A percentile compares a stretch with the other conserved stretches of the same genome.
Conservation (phyloP, 805 yeast species). For the Yamadazyma sp. region DNA sequence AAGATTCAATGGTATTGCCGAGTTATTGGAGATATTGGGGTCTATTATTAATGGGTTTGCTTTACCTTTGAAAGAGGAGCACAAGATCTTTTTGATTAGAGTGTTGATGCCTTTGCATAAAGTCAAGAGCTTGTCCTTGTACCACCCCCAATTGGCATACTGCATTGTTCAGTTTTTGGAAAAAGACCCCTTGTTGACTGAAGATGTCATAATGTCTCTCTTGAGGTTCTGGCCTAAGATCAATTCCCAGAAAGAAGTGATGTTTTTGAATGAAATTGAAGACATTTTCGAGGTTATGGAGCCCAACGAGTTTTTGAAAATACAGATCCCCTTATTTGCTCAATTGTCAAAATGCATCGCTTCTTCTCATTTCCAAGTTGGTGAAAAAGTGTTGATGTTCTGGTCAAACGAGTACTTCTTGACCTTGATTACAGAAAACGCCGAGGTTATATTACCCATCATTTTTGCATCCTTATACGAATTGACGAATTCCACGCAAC, state of each 20-base stretch:
- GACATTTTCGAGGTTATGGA: conserved; percentile 96
- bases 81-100: conserved; percentile 82
- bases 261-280: conserved; percentile 94
- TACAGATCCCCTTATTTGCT: conserved; percentile 89
- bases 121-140: conserved; percentile 80
- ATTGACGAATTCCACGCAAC: conserved; percentile 56
- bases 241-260: conserved; percentile 90
- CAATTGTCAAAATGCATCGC: conserved; percentile 92
- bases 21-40: conserved; percentile 90
- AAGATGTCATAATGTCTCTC: conserved; percentile 93
- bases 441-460: conserved; percentile 89
- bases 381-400: conserved; percentile 89
- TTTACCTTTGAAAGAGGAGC: conserved; percentile 94
- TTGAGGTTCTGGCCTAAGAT: conserved; percentile 96
- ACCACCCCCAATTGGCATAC: conserved; percentile 96
- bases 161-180: conserved; percentile 96
- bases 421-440: conserved; percentile 85
- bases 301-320: conserved; percentile 85
- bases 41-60: conserved; percentile 98
- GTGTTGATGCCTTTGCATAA: conserved; percentile 92
- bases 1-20: conserved; percentile 93
- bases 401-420: conserved; percentile 96
- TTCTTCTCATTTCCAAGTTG: conserved; percentile 95
- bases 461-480: conserved; percentile 89
- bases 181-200: conserved; percentile 88